Evolutionary conservation across 257 asterid species (phyloP), one percentile per base, ranked within the genome.

Genomic region (Solanum pennellii): DNA sequence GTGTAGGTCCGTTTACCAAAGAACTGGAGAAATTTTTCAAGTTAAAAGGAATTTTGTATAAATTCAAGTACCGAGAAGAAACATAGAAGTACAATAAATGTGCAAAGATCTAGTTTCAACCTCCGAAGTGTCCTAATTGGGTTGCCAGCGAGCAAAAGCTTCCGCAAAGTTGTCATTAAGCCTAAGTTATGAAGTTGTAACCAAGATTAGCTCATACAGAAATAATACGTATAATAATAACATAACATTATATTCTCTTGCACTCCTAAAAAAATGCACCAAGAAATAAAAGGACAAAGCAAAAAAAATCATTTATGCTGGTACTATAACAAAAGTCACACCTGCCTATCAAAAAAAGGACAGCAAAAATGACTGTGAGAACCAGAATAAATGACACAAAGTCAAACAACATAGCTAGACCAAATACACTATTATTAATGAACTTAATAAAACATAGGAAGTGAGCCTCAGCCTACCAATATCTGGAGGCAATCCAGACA

Each of bases 71-170:
- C 75, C 9, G 23, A 60, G 14, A 16, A 86, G 86, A 85, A 66
- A 56, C 75, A 62, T 86, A 21, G 47, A 65, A 87, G n/a, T 80
- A 89, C 71, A 65, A n/a, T 66, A 84, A 45, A 87, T 87, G n/a
- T 27, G 25, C 23, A 52, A 21, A 86, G 37, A 47, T 72, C 79
- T 29, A 8, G 35, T 72, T 62, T 91, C 89, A 87, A 96, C 99
- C 99, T 97, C 89, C 99, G 92, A 83, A 97, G 99, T 15, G 98
- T 89, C 87, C 98, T 94, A 92, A 97, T 77, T 56, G 99, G 98
- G 91, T 97, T 97, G 47, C 99, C 99, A 90, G 91, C 82, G 65
- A 97, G 98, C 88, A 94, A 83, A 92, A 97, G 98, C 92, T 95
- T 97, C 91, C 97, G 95, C 90, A 97, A 87, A 83, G 98, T 94